phyloP scores from a whole-genome alignment of 2,329 filamentous ascomycete genomes.

The Claviceps paspali region DNA sequence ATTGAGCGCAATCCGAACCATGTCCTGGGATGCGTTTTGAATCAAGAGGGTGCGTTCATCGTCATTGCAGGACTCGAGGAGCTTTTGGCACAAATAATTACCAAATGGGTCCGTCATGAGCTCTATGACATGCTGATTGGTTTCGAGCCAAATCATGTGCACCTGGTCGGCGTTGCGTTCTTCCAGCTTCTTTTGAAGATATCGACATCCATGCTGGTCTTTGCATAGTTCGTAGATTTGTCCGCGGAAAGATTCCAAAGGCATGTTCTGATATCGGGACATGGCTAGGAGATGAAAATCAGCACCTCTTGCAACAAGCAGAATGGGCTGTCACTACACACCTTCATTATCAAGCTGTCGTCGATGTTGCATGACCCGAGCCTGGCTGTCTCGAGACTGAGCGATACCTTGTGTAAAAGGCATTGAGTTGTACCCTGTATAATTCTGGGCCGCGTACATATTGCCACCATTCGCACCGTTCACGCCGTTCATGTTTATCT shows the following conservation, averaged over 20 bases:
- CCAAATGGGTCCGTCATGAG: conserved; percentile 98
- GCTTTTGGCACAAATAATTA: conserved; percentile 98
- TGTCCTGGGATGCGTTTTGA: conserved; percentile 70
- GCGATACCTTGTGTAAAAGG: conserved; percentile 30
- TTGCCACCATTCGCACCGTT: conserved; percentile 21
- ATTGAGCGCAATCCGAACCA: conserved; percentile 89
- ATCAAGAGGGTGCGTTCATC: conserved; percentile 89
- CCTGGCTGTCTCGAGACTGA: conserved; percentile 57
- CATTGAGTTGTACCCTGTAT: conserved; percentile 37
- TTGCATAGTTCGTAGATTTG: conserved; percentile 88
- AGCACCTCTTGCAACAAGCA: conserved; percentile 10
- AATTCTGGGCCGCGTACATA: conserved; percentile 42
- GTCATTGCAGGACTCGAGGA: conserved; percentile 88
- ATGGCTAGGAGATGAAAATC: conserved; percentile 32
- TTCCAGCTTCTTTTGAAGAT: conserved; percentile 93
- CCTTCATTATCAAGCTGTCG: conserved; percentile 61
- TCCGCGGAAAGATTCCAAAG: conserved; percentile 64
- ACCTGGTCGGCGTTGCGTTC: conserved; percentile 71
- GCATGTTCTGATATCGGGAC: conserved; percentile 70
- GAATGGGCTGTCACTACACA: conserved; percentile 17
- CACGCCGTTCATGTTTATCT: conserved; percentile 40
- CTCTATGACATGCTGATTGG: conserved; percentile 84
- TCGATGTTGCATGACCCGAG: conserved; percentile 60
- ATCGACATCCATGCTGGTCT: conserved; percentile 94
- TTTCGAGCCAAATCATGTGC: conserved; percentile 89